A percentile compares a stretch with the other conserved stretches of the same genome.
Conservation (phyloP, 805 yeast genomes). For the Peterozyma xylosa region DNA sequence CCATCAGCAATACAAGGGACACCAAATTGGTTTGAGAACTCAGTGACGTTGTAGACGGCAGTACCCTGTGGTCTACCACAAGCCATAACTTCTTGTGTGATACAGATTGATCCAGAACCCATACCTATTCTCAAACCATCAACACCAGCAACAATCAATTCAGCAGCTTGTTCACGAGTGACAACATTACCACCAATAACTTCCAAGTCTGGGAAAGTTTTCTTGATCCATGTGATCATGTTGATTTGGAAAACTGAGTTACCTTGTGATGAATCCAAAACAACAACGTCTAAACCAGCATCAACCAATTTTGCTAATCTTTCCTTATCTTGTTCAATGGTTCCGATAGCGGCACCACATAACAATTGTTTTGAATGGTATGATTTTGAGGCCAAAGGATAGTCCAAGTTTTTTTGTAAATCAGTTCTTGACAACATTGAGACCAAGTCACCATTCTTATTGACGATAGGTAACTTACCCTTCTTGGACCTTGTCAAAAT, state of each 20-base stretch:
- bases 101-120: conserved; percentile 99
- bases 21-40: conserved; percentile 92
- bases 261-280: conserved; percentile 95
- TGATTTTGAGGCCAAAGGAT: conserved; percentile 93
- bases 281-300: conserved; percentile 96
- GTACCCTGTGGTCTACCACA: conserved; percentile 99
- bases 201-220: conserved; percentile 69
- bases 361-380: conserved; percentile 88
- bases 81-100: conserved; percentile 99
- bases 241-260: conserved; percentile 91
- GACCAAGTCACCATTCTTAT: conserved; percentile 64
- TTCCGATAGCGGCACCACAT: conserved; percentile 99
- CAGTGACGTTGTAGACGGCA: conserved; percentile 90
- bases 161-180: conserved; percentile 98
- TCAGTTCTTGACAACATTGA: conserved; percentile 93
- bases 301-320: conserved; percentile 81
- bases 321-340: conserved; percentile 79
- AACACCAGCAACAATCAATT: conserved; percentile 90
- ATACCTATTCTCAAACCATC: conserved; percentile 98
- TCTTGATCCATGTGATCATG: conserved; percentile 88
- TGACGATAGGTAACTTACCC: conserved; percentile 96
- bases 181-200: conserved; percentile 98
- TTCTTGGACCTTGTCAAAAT: conserved; percentile 88
- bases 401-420: conserved; percentile 89
- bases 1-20: conserved; percentile 99